Evolutionary conservation across 805 yeast genomes (phyloP).

Genomic region (Kodamaea jinghongensis): DNA sequence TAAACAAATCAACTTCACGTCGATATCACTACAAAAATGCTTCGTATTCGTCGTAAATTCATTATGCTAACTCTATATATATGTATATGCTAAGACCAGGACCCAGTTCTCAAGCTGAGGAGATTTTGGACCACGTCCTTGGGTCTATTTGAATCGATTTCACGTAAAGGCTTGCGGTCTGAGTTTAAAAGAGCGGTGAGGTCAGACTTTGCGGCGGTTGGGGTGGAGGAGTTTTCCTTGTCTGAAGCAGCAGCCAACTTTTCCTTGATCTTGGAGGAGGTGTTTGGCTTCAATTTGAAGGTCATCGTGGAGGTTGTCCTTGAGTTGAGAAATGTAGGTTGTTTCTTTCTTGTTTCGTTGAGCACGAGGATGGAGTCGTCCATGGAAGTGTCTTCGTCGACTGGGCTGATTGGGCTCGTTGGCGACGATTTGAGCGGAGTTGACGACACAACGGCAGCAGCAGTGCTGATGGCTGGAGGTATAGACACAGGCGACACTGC

Average conservation of each 20-base stretch:
- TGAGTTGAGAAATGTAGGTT: slow-evolving; percentile 31
- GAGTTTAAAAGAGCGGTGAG: slow-evolving; percentile 9
- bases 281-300: slow-evolving; percentile 32
- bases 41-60: slow-evolving; percentile 5
- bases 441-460: slow-evolving; percentile 11
- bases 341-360: slow-evolving; percentile 34
- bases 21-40: too few species aligned
- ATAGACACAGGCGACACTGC: slow-evolving; percentile 1
- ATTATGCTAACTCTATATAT: background rate
- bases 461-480: background rate
- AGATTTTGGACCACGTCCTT: slow-evolving; percentile 32
- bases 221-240: slow-evolving; percentile 19
- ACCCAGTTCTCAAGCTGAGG: slow-evolving; percentile 36
- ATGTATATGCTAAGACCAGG: slow-evolving; percentile 21
- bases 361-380: slow-evolving; percentile 18
- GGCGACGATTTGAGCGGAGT: slow-evolving; percentile 15
- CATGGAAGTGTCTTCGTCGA: slow-evolving; percentile 16
- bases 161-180: slow-evolving; percentile 24
- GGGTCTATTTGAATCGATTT: slow-evolving; percentile 17
- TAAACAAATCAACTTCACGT: too few species aligned
- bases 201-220: slow-evolving; percentile 15
- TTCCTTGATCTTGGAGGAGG: slow-evolving; percentile 22
- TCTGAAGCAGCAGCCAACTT: slow-evolving; percentile 22
- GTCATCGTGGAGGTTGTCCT: slow-evolving; percentile 30
- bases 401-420: slow-evolving; percentile 10